Conservation (phyloP, 371 early-diverging fungal species). For the Batrachochytrium dendrobatidis region DNA sequence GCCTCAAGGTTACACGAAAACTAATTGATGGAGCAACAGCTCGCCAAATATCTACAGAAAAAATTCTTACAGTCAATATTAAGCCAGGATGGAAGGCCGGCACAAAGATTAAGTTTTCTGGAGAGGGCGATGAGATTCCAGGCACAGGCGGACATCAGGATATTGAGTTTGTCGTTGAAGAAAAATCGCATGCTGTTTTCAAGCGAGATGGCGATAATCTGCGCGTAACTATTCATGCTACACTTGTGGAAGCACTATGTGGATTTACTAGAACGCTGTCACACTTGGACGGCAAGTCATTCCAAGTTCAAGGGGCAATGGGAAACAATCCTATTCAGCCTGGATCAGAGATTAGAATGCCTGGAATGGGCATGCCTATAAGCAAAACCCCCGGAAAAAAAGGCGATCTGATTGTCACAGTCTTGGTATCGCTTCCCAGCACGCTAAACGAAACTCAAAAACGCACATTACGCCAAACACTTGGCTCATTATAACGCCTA, state of each 20-base stretch:
- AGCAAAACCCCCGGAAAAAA: slow-evolving; percentile 71
- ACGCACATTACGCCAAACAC: slow-evolving; percentile 7
- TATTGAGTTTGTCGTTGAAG: slow-evolving; percentile 86
- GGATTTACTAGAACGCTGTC: slow-evolving; percentile 68
- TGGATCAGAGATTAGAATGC: slow-evolving; percentile 64
- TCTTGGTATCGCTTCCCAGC: slow-evolving; percentile 74
- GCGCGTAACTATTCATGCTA: slow-evolving; percentile 48
- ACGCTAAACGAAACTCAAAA: slow-evolving; percentile 66
- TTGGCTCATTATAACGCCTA: background rate
- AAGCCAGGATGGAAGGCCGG: slow-evolving; percentile 98
- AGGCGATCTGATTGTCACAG: slow-evolving; percentile 77
- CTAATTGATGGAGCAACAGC: slow-evolving; percentile 53
- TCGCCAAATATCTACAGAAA: slow-evolving; percentile 53
- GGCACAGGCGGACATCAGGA: slow-evolving; percentile 51
- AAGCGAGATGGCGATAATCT: slow-evolving; percentile 90
- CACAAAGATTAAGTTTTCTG: slow-evolving; percentile 83
- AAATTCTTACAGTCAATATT: slow-evolving; percentile 78
- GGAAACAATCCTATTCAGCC: slow-evolving; percentile 52
- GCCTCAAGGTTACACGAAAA: slow-evolving; percentile 86
- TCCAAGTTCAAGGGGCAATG: slow-evolving; percentile 23
- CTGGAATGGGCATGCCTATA: slow-evolving; percentile 91
- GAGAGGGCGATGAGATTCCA: slow-evolving; percentile 83
- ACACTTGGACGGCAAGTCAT: slow-evolving; percentile 62
- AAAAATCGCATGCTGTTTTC: slow-evolving; percentile 86
- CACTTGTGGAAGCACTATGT: slow-evolving; percentile 71